Percentiles rank a stretch among this genome's conserved stretches.
These are phyloP conservation scores for Tuber borchii DNA, from an alignment of 495 filamentous ascomycete genomes.

Conservation along the genomic window DNA sequence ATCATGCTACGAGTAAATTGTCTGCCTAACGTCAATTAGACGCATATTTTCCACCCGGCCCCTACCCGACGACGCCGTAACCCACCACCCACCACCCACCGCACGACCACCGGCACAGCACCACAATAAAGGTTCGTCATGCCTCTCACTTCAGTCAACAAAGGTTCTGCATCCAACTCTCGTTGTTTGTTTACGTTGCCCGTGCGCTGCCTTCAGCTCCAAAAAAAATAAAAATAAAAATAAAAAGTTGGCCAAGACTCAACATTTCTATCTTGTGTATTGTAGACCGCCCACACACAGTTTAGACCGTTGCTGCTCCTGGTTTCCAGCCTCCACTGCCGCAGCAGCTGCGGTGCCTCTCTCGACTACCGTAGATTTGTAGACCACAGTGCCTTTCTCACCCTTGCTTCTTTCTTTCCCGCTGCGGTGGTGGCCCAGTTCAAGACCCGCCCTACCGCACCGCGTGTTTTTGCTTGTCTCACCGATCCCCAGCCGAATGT, in stretches of 20 bases:
- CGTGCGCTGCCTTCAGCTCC: not conserved
- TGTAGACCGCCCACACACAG: not conserved
- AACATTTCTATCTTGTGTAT: not conserved
- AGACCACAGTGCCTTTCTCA: not conserved
- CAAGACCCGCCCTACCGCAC: slow-evolving; percentile 9
- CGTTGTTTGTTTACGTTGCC: not conserved
- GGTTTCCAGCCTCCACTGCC: not conserved
- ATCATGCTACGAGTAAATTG: not conserved
- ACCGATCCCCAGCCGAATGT: slow-evolving; percentile 33
- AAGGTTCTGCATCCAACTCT: not conserved
- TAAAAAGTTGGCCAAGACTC: not conserved
- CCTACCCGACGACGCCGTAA: not conserved
- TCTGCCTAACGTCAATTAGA: not conserved
- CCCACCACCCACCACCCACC: no score
- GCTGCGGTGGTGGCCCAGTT: not conserved
- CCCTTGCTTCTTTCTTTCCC: not conserved
- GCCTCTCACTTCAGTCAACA: not conserved
- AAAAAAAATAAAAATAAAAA: not conserved
- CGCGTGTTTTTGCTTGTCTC: slow-evolving; percentile 35
- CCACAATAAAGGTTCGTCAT: no score
- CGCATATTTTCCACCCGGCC: not conserved
- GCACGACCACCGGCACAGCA: no score
- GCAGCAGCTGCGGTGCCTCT: not conserved
- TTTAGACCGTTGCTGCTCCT: not conserved
- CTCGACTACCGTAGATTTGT: not conserved